Evolutionary conservation across 2,329 filamentous ascomycete species (phyloP).

Genomic region (Dendrostoma leiphaemia): DNA sequence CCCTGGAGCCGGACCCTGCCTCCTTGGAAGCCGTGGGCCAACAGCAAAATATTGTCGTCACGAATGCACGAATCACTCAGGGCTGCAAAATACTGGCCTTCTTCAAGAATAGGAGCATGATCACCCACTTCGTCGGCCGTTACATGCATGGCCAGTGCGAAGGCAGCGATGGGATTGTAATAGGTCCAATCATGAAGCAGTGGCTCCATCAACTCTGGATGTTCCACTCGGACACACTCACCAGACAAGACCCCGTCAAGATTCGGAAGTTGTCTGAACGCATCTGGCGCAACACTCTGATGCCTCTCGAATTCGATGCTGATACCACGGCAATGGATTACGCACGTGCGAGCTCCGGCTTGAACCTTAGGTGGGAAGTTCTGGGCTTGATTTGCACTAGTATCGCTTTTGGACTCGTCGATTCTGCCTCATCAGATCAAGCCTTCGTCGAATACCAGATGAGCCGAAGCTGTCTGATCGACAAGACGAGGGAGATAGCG

Average conservation of each 20-base stretch:
- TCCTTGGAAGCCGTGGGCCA: slow-evolving; percentile 24
- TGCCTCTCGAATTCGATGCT: slow-evolving; percentile 26
- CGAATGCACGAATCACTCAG: slow-evolving; percentile 29
- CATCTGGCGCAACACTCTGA: slow-evolving; percentile 33
- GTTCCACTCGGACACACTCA: slow-evolving; percentile 27
- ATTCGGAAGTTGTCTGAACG: slow-evolving; percentile 30
- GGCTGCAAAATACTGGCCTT: slow-evolving; percentile 31
- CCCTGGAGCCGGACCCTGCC: slow-evolving; percentile 24
- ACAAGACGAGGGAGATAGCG: slow-evolving; percentile 28
- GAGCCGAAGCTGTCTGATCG: slow-evolving; percentile 25
- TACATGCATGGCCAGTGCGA: slow-evolving; percentile 29
- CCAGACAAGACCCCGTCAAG: slow-evolving; percentile 30
- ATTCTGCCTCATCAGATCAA: slow-evolving; percentile 26
- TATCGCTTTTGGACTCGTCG: slow-evolving; percentile 27
- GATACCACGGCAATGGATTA: slow-evolving; percentile 28
- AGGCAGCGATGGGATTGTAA: slow-evolving; percentile 25
- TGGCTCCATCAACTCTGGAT: slow-evolving; percentile 30
- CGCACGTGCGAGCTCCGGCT: slow-evolving; percentile 27
- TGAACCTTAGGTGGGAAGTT: slow-evolving; percentile 34
- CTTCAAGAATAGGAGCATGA: slow-evolving; percentile 27
- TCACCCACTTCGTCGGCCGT: slow-evolving; percentile 28
- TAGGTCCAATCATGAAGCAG: slow-evolving; percentile 30
- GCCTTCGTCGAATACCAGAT: slow-evolving; percentile 27
- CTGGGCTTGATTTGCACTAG: slow-evolving; percentile 31
- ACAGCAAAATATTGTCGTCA: slow-evolving; percentile 25